phyloP scores from a whole-genome alignment of 768 basidiomycete species.

The Nidularia sp. region DNA sequence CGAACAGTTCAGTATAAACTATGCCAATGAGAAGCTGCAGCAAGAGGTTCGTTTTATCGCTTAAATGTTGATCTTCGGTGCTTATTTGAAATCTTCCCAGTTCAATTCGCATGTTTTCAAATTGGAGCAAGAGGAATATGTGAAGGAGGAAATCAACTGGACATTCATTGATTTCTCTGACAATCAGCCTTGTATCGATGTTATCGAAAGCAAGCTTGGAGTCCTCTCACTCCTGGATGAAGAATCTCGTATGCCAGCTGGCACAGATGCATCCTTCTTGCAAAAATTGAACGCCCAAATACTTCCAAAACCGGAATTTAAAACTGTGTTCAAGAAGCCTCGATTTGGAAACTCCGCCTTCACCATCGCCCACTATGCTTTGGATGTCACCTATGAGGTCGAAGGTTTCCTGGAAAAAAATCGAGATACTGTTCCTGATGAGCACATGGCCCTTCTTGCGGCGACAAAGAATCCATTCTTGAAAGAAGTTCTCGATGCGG shows the following conservation, averaged over 20 bases:
- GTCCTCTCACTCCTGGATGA: slow-evolving; percentile 94
- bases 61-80: not conserved
- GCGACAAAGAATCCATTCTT: slow-evolving; percentile 89
- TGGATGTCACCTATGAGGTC: slow-evolving; percentile 97
- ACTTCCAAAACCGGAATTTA: slow-evolving; percentile 73
- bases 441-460: slow-evolving; percentile 88
- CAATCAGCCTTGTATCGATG: slow-evolving; percentile 98
- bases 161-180: slow-evolving; percentile 99
- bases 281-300: slow-evolving; percentile 90
- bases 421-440: slow-evolving; percentile 96
- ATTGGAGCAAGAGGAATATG: slow-evolving; percentile 98
- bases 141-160: slow-evolving; percentile 99
- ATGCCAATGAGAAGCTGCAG: slow-evolving; percentile 96
- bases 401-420: slow-evolving; percentile 99
- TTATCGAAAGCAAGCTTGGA: slow-evolving; percentile 96
- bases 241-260: slow-evolving; percentile 93
- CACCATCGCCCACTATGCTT: slow-evolving; percentile 96
- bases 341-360: slow-evolving; percentile 98
- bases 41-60: slow-evolving; percentile 67
- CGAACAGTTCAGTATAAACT: slow-evolving; percentile 99
- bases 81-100: slow-evolving; percentile 31
- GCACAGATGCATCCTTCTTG: slow-evolving; percentile 88
- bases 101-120: slow-evolving; percentile 99
- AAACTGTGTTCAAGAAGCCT: slow-evolving; percentile 93
- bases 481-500: slow-evolving; percentile 90